A percentile compares a stretch with the other conserved stretches of the same genome.
These are phyloP conservation scores for Magnusiomyces fungicola DNA, from an alignment of 1,139 yeast species.

Conservation along the genomic window DNA sequence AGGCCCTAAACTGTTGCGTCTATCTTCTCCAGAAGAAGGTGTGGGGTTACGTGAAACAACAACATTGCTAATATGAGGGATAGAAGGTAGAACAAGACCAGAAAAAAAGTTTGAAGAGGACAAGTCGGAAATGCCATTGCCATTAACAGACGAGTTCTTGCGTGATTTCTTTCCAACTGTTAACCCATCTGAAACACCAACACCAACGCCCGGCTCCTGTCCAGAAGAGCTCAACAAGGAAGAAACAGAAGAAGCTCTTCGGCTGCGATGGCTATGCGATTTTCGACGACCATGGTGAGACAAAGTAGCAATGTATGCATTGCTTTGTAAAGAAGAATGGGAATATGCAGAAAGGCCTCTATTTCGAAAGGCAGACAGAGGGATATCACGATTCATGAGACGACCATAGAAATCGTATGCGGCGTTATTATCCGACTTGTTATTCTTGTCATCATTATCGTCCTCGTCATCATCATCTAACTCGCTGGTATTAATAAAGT, in stretches of 20 bases:
- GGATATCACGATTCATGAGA: constrained; percentile 49
- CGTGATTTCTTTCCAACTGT: no score
- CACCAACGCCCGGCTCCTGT: no score
- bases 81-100: not conserved
- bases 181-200: no score
- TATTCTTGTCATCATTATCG: constrained; percentile 33
- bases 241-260: not conserved
- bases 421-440: constrained; percentile 2
- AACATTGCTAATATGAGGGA: no score
- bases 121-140: not conserved
- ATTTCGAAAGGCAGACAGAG: constrained; percentile 84
- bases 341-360: constrained; percentile 1
- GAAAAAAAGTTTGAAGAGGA: not conserved
- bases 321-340: constrained; percentile 6
- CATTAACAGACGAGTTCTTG: not conserved
- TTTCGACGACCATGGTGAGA: not conserved
- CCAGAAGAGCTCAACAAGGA: not conserved
- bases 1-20: not conserved
- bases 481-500: constrained; percentile 79
- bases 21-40: not conserved
- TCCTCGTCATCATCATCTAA: constrained; percentile 71
- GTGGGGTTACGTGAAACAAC: not conserved
- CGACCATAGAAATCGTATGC: constrained; percentile 18
- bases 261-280: not conserved
- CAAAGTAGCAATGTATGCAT: not conserved